Conservation (phyloP, 2,329 filamentous ascomycete genomes). For the Colletotrichum phormii region DNA sequence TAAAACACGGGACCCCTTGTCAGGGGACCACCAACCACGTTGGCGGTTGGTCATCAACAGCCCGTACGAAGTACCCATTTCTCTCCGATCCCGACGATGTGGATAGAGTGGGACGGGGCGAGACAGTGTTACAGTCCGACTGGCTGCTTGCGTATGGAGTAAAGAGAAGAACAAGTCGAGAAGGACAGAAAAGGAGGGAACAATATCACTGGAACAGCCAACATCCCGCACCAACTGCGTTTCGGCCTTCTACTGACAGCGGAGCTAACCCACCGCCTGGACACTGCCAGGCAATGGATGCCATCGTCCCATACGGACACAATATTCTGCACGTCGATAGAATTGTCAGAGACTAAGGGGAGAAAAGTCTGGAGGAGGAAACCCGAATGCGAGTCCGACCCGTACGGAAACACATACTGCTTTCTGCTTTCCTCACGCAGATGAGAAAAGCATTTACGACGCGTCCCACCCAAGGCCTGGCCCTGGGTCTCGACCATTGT, state of each 20-base stretch:
- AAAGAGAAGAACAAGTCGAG: constrained; percentile 10
- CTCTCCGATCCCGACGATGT: constrained; percentile 35
- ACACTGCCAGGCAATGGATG: neutral
- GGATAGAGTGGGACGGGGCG: constrained; percentile 30
- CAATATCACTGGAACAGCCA: neutral
- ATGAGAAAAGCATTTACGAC: neutral
- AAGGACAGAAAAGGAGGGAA: constrained; percentile 7
- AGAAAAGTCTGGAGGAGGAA: neutral
- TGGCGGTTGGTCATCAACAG: constrained; percentile 25
- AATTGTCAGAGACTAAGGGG: neutral
- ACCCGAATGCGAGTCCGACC: constrained; percentile 5
- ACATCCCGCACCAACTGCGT: neutral
- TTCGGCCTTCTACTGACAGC: neutral
- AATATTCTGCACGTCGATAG: neutral
- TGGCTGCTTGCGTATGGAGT: constrained; percentile 21
- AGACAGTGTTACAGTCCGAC: constrained; percentile 28
- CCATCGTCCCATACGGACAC: neutral
- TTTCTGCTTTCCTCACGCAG: neutral
- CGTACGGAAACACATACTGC: neutral
- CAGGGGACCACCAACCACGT: constrained; percentile 30
- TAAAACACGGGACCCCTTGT: constrained; percentile 21
- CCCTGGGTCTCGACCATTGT: neutral
- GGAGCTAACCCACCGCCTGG: constrained; percentile 10
- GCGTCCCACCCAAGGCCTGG: neutral
- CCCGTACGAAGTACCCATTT: constrained; percentile 2